These are phyloP conservation scores for Jatropha curcas DNA, from an alignment of 345 rosid genomes.

Conservation along the genomic window DNA sequence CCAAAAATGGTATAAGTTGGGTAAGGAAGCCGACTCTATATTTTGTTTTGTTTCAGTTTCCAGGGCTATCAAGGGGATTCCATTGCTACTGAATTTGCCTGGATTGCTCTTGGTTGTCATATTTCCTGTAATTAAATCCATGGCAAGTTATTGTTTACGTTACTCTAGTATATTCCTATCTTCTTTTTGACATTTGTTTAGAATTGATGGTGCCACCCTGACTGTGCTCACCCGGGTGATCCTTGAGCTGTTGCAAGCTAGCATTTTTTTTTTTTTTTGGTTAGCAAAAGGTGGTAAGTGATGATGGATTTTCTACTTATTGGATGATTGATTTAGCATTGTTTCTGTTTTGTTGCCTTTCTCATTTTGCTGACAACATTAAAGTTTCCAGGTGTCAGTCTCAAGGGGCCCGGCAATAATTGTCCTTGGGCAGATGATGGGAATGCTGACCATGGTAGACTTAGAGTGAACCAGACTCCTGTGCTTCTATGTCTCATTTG, in stretches of 20 bases:
- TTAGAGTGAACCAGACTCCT: conserved; percentile 17
- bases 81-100: no score
- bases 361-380: conserved; percentile 16
- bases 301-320: conserved; percentile 5
- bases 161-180: neutral
- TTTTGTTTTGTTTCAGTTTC: no score
- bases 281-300: neutral
- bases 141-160: neutral
- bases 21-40: no score
- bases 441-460: conserved; percentile 80
- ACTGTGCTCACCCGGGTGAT: neutral
- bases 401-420: conserved; percentile 72
- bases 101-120: no score
- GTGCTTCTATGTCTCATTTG: conserved; percentile 15
- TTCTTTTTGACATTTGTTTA: neutral
- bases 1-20: no score
- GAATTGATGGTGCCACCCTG: neutral
- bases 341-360: conserved; percentile 6
- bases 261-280: conserved; percentile 7
- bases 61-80: neutral
- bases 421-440: conserved; percentile 78
- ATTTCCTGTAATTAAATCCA: neutral
- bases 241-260: conserved; percentile 8
- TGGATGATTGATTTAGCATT: conserved; percentile 5
- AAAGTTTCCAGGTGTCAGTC: conserved; percentile 58